A percentile compares a stretch with the other conserved stretches of the same genome.
Evolutionary conservation across 768 basidiomycete genomes (phyloP).

Genomic region (Tulasnella calospora): DNA sequence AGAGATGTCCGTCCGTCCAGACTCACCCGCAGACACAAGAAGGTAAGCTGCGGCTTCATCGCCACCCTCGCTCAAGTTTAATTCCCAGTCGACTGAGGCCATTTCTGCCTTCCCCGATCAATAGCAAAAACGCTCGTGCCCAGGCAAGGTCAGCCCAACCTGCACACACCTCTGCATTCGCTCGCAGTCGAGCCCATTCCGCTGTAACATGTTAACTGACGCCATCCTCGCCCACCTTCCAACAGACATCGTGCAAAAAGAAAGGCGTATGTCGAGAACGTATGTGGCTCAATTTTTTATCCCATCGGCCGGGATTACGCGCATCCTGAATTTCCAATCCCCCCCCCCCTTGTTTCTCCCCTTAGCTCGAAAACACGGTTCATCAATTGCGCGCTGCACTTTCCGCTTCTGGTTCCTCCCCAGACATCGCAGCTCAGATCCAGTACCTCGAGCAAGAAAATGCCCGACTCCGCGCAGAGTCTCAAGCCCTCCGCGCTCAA

Average conservation of each 20-base stretch:
- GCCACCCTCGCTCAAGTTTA: not conserved
- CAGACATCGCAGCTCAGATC: slow-evolving; percentile 3
- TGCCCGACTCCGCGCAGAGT: slow-evolving; percentile 21
- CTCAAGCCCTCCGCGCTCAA: slow-evolving; percentile 20
- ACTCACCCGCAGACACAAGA: not conserved
- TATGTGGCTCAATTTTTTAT: slow-evolving; percentile 14
- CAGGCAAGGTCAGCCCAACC: slow-evolving; percentile 18
- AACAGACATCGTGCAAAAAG: slow-evolving; percentile 25
- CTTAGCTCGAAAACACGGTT: slow-evolving; percentile 21
- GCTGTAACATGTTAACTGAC: not conserved
- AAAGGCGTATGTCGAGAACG: slow-evolving; percentile 25
- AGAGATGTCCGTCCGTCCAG: slow-evolving; percentile 12
- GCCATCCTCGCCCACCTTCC: not conserved
- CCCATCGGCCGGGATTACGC: not conserved
- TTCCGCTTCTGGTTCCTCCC: slow-evolving; percentile 6
- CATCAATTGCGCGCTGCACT: slow-evolving; percentile 21
- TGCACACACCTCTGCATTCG: not conserved
- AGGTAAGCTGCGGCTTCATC: slow-evolving; percentile 1
- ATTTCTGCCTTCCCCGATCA: not conserved
- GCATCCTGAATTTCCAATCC: not conserved
- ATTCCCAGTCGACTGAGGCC: not conserved
- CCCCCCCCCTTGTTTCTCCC: not conserved
- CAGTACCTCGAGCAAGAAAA: slow-evolving; percentile 22
- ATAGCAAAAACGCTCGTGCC: slow-evolving; percentile 24
- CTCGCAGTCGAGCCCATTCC: not conserved